Base-by-base conservation (phyloP, 768 basidiomycete species). In the Dioszegia aurantiaca region DNA sequence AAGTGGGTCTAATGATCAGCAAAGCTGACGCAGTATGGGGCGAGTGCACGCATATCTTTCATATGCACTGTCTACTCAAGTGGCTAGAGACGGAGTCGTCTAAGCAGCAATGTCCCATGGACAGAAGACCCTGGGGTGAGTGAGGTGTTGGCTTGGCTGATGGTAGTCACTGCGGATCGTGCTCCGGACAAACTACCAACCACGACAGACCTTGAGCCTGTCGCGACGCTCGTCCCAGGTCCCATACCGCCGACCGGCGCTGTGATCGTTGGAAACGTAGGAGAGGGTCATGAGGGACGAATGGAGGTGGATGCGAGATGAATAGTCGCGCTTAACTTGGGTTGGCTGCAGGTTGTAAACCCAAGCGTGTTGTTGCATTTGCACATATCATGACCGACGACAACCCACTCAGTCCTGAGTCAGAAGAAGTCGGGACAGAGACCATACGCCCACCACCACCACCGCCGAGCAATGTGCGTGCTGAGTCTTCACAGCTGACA, bases 91-190 rank as follows among this genome's bases (percentile, higher is more conserved):
- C 92, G 0, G 79, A 84, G 4, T 85, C 88, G 14, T 92, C 89
- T 33, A 97, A 97, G 75, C 86, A 88, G 66, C 90, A 93, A 66
- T 99, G 95, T 80, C 95, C 95, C n/a, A 93, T 99, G 90, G 94
- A 98, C 73, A 82, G 95, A 28, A 80, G 90, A 67, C 80, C 86
- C 2, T 99, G 94, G 94, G 86, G 92, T 93, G 58, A 68, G 75
- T 74, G 12, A 14, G 14, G 37, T 39, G 21, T 33, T 12, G 2
- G 36, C 17, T 37, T 17, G 44, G 48, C 47, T 59, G 49, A 52
- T 40, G 26, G 36, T 24, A 73, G 72, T 63, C 8, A 73, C 69
- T n/a, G 67, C 67, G 4, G 72, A 73, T 31, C 58, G 72, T 8
- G 62, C 64, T 44, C 69, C 69, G 6, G 72, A 70, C 33, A 59